Percentiles rank a stretch among this genome's conserved stretches.
Conservation (phyloP, 75 land plant genomes). For the Cryptomeria japonica region DNA sequence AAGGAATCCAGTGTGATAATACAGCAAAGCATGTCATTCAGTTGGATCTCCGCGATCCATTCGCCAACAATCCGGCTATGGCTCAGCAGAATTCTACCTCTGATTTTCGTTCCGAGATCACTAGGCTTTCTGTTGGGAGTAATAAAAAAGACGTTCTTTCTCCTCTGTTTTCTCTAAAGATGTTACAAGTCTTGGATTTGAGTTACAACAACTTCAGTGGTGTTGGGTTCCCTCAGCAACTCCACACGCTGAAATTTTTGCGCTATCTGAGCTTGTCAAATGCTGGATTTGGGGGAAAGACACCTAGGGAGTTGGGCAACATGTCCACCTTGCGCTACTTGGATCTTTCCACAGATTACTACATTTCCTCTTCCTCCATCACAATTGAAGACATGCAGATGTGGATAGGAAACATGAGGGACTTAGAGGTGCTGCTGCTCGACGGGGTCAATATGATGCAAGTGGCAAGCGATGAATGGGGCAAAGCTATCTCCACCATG, state of each 20-base stretch:
- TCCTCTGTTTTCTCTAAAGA: neutral
- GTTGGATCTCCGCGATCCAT: too few relatives aligned
- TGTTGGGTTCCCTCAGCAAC: neutral
- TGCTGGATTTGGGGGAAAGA: neutral
- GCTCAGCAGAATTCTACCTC: neutral
- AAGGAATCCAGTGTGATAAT: too few relatives aligned
- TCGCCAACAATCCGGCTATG: neutral
- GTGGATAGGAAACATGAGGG: too few relatives aligned
- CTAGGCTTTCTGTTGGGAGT: neutral
- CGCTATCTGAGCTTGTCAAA: neutral
- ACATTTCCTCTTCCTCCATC: too few relatives aligned
- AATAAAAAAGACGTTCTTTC: constrained; percentile 12
- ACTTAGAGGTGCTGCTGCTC: too few relatives aligned
- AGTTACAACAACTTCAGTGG: neutral
- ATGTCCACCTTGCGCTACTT: too few relatives aligned
- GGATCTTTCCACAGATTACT: too few relatives aligned
- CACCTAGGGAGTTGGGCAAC: too few relatives aligned
- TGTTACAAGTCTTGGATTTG: neutral
- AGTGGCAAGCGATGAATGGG: neutral
- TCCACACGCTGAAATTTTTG: neutral
- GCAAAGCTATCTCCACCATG: neutral
- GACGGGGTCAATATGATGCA: neutral
- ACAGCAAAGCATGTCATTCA: too few relatives aligned
- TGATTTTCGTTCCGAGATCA: neutral
- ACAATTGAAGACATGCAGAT: too few relatives aligned